A percentile compares a stretch with the other conserved stretches of the same genome.
phyloP scores from a whole-genome alignment of 805 yeast genomes.

The Ogataea paraovalis region DNA sequence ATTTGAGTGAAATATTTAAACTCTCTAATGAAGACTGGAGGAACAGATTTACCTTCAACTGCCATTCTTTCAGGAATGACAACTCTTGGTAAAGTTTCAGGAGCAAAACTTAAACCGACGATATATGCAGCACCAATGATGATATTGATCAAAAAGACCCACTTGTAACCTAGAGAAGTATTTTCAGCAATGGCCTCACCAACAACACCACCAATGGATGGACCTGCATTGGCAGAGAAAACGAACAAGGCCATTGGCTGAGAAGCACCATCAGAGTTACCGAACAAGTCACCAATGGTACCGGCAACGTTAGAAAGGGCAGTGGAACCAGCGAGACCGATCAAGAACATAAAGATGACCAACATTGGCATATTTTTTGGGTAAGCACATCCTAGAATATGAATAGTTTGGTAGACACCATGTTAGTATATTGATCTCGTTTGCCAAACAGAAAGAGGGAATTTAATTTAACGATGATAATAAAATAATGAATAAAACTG shows the following conservation, averaged over 20 bases:
- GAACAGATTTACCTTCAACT: constrained; percentile 21
- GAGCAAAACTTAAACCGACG: constrained; percentile 23
- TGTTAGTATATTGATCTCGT: neutral
- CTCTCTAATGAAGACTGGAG: constrained; percentile 26
- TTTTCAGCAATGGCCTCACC: constrained; percentile 34
- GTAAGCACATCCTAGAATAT: constrained; percentile 26
- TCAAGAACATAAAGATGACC: constrained; percentile 31
- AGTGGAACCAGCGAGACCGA: constrained; percentile 32
- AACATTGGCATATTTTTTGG: constrained; percentile 32
- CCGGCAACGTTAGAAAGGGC: constrained; percentile 35
- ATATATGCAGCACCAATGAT: constrained; percentile 28
- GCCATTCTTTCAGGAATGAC: constrained; percentile 31
- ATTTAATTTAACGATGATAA: no score
- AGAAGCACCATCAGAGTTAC: constrained; percentile 32
- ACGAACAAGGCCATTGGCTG: constrained; percentile 35
- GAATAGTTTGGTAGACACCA: neutral
- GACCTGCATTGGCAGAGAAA: constrained; percentile 33
- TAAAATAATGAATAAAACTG: no score
- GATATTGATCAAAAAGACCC: constrained; percentile 32
- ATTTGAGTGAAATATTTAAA: constrained; percentile 16
- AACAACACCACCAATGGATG: constrained; percentile 34
- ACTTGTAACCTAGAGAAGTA: constrained; percentile 26
- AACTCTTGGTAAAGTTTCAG: constrained; percentile 35
- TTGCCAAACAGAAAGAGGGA: neutral
- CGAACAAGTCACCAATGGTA: constrained; percentile 34